These are phyloP conservation scores for Thraustochytrium sp. DNA, from an alignment of 352 stramenopile species.

Conservation along the genomic window DNA sequence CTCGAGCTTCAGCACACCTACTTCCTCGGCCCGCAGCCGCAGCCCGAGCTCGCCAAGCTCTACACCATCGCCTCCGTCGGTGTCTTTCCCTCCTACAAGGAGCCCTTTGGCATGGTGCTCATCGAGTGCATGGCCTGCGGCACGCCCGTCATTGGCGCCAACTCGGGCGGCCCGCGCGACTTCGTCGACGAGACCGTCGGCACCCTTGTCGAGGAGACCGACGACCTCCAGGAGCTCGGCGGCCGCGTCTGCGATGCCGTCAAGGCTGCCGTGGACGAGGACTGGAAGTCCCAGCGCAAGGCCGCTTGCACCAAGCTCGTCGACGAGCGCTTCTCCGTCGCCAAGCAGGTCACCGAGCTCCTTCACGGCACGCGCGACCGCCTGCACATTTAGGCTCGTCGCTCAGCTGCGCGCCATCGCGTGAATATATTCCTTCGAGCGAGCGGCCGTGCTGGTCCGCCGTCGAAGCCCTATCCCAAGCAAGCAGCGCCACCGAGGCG, in stretches of 20 bases:
- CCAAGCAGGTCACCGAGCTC: constrained; percentile 11
- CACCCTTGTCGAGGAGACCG: constrained; percentile 53
- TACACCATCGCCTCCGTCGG: constrained; percentile 65
- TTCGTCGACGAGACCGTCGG: constrained; percentile 66
- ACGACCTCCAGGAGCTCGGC: constrained; percentile 24
- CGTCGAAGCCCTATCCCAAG: no score
- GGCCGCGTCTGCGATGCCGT: neutral
- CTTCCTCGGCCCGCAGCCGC: constrained; percentile 52
- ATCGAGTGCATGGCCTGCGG: constrained; percentile 73
- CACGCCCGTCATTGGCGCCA: constrained; percentile 69
- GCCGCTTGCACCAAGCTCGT: neutral
- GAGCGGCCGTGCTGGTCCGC: no score
- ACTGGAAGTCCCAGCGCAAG: neutral
- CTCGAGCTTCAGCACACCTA: constrained; percentile 17
- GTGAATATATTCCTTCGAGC: no score
- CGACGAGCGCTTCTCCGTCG: constrained; percentile 1
- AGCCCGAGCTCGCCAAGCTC: constrained; percentile 62
- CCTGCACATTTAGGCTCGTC: neutral
- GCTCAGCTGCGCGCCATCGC: no score
- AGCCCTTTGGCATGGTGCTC: constrained; percentile 76
- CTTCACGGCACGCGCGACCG: neutral
- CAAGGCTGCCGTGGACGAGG: neutral
- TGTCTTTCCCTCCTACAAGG: constrained; percentile 45
- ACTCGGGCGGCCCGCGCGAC: constrained; percentile 67
- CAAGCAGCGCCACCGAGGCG: no score